A percentile compares a stretch with the other conserved stretches of the same genome.
These are phyloP conservation scores for Penstemon davidsonii DNA, from an alignment of 257 asterid species.

Conservation along the genomic window DNA sequence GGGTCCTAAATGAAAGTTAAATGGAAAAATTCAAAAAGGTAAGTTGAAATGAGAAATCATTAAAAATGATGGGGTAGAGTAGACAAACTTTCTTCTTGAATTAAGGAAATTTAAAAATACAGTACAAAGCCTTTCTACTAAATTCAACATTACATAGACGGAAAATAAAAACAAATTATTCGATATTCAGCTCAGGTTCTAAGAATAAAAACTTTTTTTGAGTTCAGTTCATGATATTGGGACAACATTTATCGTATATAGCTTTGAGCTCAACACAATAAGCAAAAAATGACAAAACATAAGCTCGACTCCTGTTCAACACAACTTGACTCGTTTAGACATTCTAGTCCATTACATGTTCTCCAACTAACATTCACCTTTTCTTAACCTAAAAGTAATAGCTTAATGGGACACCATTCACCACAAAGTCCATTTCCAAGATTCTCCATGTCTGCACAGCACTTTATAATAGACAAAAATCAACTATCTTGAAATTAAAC, in stretches of 20 bases:
- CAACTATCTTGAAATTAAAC: not conserved
- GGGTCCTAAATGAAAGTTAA: constrained; percentile 28
- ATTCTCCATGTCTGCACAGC: constrained; percentile 45
- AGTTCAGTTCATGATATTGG: too few species aligned
- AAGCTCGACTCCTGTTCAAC: not conserved
- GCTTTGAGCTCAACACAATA: not conserved
- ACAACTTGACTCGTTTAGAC: not conserved
- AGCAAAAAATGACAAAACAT: constrained; percentile 21
- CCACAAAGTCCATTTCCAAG: constrained; percentile 36
- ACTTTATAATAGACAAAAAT: constrained; percentile 3
- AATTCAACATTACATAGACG: too few species aligned
- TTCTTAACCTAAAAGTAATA: constrained; percentile 43
- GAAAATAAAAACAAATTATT: not conserved
- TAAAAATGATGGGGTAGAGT: constrained; percentile 31
- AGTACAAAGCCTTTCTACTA: too few species aligned
- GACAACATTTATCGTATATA: not conserved
- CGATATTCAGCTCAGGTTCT: not conserved
- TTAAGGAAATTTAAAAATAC: constrained; percentile 17
- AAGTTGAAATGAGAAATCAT: constrained; percentile 27
- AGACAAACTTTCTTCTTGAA: constrained; percentile 22
- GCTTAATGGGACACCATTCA: not conserved
- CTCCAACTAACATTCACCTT: constrained; percentile 36
- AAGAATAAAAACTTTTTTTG: not conserved
- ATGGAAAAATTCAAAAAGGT: constrained; percentile 24
- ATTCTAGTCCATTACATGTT: constrained; percentile 1